Conservation (phyloP, 192 early-diverging fungal genomes). For the Dispira parvispora region DNA sequence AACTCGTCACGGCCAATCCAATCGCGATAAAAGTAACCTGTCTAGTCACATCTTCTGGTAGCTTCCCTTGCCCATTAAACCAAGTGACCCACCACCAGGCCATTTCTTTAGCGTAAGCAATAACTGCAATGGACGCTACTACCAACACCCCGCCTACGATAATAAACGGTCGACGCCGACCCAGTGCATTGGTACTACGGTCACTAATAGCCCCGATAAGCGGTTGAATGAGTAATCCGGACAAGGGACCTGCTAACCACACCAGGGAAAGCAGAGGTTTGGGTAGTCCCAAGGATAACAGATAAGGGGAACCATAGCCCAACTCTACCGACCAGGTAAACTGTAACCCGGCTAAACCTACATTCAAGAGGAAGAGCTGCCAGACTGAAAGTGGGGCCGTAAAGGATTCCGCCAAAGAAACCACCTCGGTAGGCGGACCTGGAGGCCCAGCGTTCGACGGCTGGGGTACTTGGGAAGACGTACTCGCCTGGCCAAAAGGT, state of each 20-base stretch:
- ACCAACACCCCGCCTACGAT: constrained; percentile 43
- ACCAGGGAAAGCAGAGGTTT: constrained; percentile 76
- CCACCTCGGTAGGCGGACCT: too few relatives aligned
- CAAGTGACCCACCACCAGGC: constrained; percentile 11
- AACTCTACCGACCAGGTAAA: constrained; percentile 9
- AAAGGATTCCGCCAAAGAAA: too few relatives aligned
- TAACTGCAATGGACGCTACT: constrained; percentile 14
- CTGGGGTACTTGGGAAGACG: too few relatives aligned
- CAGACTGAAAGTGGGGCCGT: neutral
- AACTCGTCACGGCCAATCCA: constrained; percentile 55
- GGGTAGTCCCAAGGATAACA: constrained; percentile 64
- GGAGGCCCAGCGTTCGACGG: too few relatives aligned
- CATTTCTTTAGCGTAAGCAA: constrained; percentile 27
- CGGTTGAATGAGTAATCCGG: constrained; percentile 62
- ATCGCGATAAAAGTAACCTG: constrained; percentile 25
- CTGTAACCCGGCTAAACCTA: constrained; percentile 7
- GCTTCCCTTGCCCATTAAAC: neutral
- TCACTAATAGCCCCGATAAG: constrained; percentile 77
- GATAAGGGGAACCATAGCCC: constrained; percentile 56
- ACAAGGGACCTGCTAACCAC: constrained; percentile 86
- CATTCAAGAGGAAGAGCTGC: neutral
- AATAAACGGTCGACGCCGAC: constrained; percentile 75
- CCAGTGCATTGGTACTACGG: constrained; percentile 44
- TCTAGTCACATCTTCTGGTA: neutral
- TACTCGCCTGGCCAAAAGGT: too few relatives aligned